These are phyloP conservation scores for Diaporthe vexans DNA, from an alignment of 2,329 filamentous ascomycete genomes.

Conservation along the genomic window DNA sequence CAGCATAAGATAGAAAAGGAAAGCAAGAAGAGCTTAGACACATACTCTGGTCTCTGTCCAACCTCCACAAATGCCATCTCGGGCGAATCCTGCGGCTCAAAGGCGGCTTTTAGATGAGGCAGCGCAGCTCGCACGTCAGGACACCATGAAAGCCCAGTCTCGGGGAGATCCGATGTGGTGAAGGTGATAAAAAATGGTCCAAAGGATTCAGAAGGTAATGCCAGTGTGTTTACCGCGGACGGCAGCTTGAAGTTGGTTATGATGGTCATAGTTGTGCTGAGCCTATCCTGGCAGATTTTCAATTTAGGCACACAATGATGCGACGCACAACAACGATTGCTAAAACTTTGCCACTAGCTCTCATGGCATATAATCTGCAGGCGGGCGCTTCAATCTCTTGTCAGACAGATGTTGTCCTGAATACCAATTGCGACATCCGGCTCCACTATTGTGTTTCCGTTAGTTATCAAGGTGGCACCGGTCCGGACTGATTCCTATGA, in stretches of 20 bases:
- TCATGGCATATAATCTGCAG: too few species aligned
- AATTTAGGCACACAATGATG: too few species aligned
- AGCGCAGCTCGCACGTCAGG: conserved; percentile 8
- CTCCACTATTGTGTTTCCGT: neutral
- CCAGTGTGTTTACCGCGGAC: neutral
- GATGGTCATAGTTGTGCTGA: conserved; percentile 10
- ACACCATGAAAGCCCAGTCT: conserved; percentile 19
- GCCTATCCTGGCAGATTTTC: too few species aligned
- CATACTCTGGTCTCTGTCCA: neutral
- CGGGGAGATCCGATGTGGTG: neutral
- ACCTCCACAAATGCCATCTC: conserved; percentile 11
- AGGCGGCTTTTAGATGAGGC: neutral
- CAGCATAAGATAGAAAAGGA: neutral
- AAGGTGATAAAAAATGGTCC: conserved; percentile 16
- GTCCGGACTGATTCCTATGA: neutral
- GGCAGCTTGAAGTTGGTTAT: neutral
- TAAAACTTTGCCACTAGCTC: too few species aligned
- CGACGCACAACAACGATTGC: too few species aligned
- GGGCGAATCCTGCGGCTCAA: neutral
- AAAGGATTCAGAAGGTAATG: too few species aligned
- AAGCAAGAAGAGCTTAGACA: neutral
- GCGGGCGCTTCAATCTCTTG: too few species aligned
- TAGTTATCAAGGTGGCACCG: neutral
- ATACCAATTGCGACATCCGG: neutral
- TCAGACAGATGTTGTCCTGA: too few species aligned